Base-by-base conservation (phyloP, 2,329 filamentous ascomycete genomes). In the Ophiosphaerella herpotricha region DNA sequence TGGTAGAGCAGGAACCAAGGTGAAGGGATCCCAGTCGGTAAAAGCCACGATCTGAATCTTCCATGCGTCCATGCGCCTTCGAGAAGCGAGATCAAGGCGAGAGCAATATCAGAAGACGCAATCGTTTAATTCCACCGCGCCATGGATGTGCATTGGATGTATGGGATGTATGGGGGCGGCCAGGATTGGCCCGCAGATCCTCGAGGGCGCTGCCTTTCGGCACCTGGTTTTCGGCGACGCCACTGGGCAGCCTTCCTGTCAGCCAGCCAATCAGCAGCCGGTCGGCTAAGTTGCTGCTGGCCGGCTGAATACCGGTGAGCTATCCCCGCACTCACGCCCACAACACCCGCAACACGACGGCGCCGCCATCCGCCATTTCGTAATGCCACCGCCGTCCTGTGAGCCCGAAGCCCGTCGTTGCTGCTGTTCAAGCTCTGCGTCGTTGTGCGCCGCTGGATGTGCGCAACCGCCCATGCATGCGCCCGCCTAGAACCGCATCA, bases 41-140 rank as follows among this genome's bases (percentile, higher is more conserved):
- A 54, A 54, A 57, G 56, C 60, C 57, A 62, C 64, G 57, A 67
- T 68, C 69, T 70, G 67, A 64, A 55, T 52, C 54, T 71, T 71
- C 69, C 64, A 71, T 71, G 69, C 67, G 57, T 67, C 60, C 60
- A 66, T 60, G 62, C 58, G 60, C 62, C 66, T 70, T 71, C 70
- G 64, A 71, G 68, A 73, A 73, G 68, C 67, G 67, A 70, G 62
- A 67, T 66, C 65, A 67, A 50, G 54, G 63, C 46, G 61, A 57
- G 52, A 48, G 48, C 60, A 71, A 68, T 68, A 64, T 64, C 59
- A 58, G 52, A 61, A 60, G 51, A 58, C 61, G 66, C 64, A 54
- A 58, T 62, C 55, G 63, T 64, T 29, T 68, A 65, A 67, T 66
- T 64, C 58, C 48, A 59, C 36, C 39, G 48, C 31, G 18, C 38